A percentile compares a stretch with the other conserved stretches of the same genome.
Evolutionary conservation across 371 early-diverging fungal species (phyloP).

Genomic region (Mucor velutinosus): DNA sequence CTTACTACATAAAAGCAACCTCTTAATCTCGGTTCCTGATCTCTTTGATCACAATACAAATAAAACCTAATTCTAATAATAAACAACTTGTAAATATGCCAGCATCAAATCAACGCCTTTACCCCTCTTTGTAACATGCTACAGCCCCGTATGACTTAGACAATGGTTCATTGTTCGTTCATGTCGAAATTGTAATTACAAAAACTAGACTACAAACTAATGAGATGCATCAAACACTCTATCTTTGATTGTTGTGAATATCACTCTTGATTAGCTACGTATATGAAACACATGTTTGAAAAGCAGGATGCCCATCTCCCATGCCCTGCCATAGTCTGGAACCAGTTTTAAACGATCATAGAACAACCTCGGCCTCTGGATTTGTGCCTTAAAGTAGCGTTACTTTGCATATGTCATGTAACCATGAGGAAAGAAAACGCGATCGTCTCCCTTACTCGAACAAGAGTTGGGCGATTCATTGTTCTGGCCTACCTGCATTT

Average conservation of each 20-base stretch:
- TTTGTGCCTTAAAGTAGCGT: neutral
- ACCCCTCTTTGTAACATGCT: neutral
- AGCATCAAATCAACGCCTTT: neutral
- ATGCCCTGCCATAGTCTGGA: neutral
- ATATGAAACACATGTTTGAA: neutral
- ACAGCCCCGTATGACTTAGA: neutral
- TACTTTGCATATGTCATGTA: neutral
- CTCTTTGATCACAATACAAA: neutral
- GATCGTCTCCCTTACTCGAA: neutral
- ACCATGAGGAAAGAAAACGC: neutral
- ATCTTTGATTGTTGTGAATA: neutral
- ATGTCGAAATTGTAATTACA: neutral
- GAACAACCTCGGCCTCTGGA: neutral
- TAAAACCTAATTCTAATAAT: neutral
- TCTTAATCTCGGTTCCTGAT: neutral
- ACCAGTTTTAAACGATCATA: neutral
- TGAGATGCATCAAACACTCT: neutral
- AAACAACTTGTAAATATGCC: neutral
- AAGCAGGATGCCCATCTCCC: neutral
- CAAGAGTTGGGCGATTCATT: neutral
- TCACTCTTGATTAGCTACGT: neutral
- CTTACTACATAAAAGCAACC: neutral
- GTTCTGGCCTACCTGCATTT: neutral
- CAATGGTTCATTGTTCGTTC: neutral
- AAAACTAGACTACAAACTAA: neutral